These are phyloP conservation scores for Cymbidium sinense DNA, from an alignment of 106 monocot genomes.

Conservation along the genomic window DNA sequence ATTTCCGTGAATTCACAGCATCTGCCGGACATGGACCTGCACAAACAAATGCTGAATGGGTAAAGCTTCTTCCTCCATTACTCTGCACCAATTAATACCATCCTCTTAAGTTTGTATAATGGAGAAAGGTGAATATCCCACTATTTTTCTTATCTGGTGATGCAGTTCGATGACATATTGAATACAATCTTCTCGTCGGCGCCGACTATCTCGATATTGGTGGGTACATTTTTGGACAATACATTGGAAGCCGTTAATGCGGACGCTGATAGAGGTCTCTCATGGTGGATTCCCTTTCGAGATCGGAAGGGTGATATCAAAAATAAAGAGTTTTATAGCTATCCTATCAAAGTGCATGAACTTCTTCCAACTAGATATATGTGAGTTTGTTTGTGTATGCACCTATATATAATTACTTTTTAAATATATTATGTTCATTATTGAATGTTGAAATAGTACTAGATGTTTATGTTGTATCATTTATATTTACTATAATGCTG, in stretches of 20 bases:
- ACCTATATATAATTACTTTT: too few relatives aligned
- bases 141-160: background rate
- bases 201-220: slow-evolving; percentile 58
- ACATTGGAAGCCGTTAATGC: slow-evolving; percentile 45
- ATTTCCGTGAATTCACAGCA: slow-evolving; percentile 47
- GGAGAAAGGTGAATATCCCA: background rate
- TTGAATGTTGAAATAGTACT: too few relatives aligned
- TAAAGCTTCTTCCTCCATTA: slow-evolving; percentile 27
- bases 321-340: slow-evolving; percentile 73
- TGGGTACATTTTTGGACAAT: slow-evolving; percentile 61
- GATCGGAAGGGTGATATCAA: slow-evolving; percentile 42
- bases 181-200: slow-evolving; percentile 79
- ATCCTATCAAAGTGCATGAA: slow-evolving; percentile 45
- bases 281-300: slow-evolving; percentile 72
- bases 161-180: slow-evolving; percentile 88
- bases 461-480: too few relatives aligned
- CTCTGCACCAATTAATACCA: background rate
- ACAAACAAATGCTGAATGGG: slow-evolving; percentile 81
- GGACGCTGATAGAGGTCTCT: slow-evolving; percentile 52
- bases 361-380: slow-evolving; percentile 39
- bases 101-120: background rate
- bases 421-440: too few relatives aligned
- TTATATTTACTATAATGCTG: too few relatives aligned
- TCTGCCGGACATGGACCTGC: slow-evolving; percentile 63
- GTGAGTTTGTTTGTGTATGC: too few relatives aligned